Conservation (phyloP, 2,329 filamentous ascomycete genomes). For the Sphaerulina musiva region DNA sequence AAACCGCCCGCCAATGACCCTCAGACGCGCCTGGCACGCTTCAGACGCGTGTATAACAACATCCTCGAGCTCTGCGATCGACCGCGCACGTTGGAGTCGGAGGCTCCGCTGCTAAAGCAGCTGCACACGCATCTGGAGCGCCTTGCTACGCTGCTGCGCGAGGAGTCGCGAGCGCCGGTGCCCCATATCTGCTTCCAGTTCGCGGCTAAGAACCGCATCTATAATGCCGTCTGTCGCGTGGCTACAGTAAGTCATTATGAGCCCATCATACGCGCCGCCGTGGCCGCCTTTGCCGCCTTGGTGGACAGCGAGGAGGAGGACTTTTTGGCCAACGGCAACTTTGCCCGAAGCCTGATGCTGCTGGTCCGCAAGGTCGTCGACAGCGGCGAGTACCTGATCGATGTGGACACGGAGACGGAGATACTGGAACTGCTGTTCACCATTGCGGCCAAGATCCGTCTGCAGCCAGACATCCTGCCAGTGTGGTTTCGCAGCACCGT, state of each 20-base stretch:
- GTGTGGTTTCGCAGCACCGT: constrained; percentile 73
- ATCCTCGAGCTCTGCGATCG: constrained; percentile 58
- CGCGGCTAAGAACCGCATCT: constrained; percentile 78
- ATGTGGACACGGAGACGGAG: constrained; percentile 75
- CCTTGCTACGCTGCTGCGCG: constrained; percentile 64
- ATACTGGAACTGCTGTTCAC: constrained; percentile 93
- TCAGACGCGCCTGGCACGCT: constrained; percentile 54
- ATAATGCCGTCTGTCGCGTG: constrained; percentile 82
- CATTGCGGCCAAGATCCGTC: constrained; percentile 88
- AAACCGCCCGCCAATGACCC: constrained; percentile 44
- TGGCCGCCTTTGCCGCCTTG: constrained; percentile 80
- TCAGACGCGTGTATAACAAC: constrained; percentile 55
- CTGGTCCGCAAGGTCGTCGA: constrained; percentile 74
- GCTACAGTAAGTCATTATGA: constrained; percentile 79
- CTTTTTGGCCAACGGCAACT: constrained; percentile 78
- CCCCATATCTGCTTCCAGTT: constrained; percentile 90
- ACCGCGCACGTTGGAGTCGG: constrained; percentile 45
- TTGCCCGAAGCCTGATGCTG: constrained; percentile 80
- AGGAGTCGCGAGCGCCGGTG: constrained; percentile 80
- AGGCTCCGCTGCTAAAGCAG: constrained; percentile 45
- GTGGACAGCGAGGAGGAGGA: constrained; percentile 96
- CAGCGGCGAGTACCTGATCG: constrained; percentile 64
- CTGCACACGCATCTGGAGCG: constrained; percentile 51
- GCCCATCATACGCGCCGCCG: constrained; percentile 74
- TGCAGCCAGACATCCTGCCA: constrained; percentile 77